phyloP scores from a whole-genome alignment of 2,329 filamentous ascomycete genomes.

The Periconia sp. region DNA sequence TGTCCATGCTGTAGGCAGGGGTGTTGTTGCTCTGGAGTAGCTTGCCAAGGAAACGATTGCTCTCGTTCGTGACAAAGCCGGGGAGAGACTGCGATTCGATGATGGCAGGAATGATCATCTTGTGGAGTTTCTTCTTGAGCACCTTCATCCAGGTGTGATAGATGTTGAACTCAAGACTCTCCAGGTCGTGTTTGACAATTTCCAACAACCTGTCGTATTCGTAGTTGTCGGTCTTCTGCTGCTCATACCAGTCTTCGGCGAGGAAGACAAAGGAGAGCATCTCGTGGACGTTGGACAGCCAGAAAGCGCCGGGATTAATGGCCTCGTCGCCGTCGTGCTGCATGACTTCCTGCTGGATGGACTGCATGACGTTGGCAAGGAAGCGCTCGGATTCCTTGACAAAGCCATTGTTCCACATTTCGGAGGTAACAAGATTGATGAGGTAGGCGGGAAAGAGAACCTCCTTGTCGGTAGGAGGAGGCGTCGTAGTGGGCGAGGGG shows the following conservation, averaged over 20 bases:
- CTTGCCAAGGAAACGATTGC: conserved; percentile 97
- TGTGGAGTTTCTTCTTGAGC: conserved; percentile 97
- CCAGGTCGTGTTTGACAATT: conserved; percentile 98
- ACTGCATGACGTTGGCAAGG: conserved; percentile 99
- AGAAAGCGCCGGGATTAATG: conserved; percentile 96
- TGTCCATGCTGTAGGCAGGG: conserved; percentile 99
- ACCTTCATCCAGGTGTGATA: conserved; percentile 99
- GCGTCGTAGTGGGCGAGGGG: conserved; percentile 82
- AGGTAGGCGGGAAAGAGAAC: conserved; percentile 98
- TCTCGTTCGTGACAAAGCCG: conserved; percentile 98
- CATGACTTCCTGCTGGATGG: conserved; percentile 99
- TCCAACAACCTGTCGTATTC: conserved; percentile 97
- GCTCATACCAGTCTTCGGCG: conserved; percentile 99
- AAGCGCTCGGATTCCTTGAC: conserved; percentile 99
- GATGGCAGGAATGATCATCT: conserved; percentile 99
- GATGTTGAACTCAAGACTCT: conserved; percentile 99
- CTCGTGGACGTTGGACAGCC: conserved; percentile 98
- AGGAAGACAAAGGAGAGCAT: conserved; percentile 99
- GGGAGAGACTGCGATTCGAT: conserved; percentile 98
- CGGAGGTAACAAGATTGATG: conserved; percentile 97
- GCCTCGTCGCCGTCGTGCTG: conserved; percentile 97
- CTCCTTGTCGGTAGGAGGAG: conserved; percentile 95
- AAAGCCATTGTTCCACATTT: conserved; percentile 99
- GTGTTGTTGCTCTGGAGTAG: conserved; percentile 87
- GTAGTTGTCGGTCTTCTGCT: conserved; percentile 98